These are phyloP conservation scores for Phoma sp. DNA, from an alignment of 2,329 filamentous ascomycete species.

Conservation along the genomic window DNA sequence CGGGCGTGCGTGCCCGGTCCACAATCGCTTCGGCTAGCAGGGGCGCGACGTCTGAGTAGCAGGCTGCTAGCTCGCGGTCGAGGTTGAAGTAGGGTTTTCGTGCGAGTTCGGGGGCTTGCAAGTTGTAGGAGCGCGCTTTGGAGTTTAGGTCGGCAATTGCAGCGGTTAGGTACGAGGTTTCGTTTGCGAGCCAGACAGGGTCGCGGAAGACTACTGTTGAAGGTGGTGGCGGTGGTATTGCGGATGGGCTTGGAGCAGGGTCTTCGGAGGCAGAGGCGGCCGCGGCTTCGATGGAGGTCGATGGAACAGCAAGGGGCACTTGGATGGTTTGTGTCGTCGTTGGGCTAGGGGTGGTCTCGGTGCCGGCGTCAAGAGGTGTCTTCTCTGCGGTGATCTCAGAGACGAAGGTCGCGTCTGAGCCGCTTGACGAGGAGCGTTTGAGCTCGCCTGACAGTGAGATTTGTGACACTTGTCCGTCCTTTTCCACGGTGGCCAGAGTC, in stretches of 20 bases:
- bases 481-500: slow-evolving; percentile 52
- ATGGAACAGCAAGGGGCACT: slow-evolving; percentile 13
- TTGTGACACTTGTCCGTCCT: slow-evolving; percentile 55
- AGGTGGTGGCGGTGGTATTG: slow-evolving; percentile 27
- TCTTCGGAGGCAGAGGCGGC: not conserved
- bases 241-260: not conserved
- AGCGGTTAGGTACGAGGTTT: slow-evolving; percentile 76
- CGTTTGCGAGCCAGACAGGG: slow-evolving; percentile 73
- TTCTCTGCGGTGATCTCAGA: slow-evolving; percentile 38
- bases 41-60: slow-evolving; percentile 87
- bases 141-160: slow-evolving; percentile 79
- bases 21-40: slow-evolving; percentile 74
- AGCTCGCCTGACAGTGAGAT: slow-evolving; percentile 55
- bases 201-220: slow-evolving; percentile 73
- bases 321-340: slow-evolving; percentile 24
- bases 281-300: not conserved
- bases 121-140: slow-evolving; percentile 86
- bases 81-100: slow-evolving; percentile 92
- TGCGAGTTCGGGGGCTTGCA: slow-evolving; percentile 89
- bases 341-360: slow-evolving; percentile 6
- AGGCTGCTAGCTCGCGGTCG: slow-evolving; percentile 78
- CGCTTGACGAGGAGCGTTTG: slow-evolving; percentile 33
- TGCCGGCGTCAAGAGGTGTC: slow-evolving; percentile 19
- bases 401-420: slow-evolving; percentile 25
- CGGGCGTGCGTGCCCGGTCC: slow-evolving; percentile 65